These are phyloP conservation scores for Begonia masoniana DNA, from an alignment of 306 rosid species.

Conservation along the genomic window DNA sequence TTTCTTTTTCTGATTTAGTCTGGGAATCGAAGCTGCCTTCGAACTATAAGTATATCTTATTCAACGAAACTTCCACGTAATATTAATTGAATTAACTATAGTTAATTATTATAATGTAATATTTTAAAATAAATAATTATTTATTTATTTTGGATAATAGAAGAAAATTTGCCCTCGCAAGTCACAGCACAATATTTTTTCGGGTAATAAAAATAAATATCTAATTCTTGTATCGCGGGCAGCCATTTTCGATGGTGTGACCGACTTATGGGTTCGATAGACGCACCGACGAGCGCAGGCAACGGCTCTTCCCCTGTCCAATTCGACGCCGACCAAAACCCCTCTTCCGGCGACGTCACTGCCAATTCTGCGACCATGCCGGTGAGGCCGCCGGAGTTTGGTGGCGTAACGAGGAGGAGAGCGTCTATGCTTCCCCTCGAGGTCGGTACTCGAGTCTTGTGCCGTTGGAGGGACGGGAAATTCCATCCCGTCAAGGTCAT, in stretches of 20 bases:
- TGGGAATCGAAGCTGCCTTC: no score
- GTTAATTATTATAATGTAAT: no score
- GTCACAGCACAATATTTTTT: no score
- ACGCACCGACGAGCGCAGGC: conserved; percentile 32
- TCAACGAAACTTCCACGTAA: no score
- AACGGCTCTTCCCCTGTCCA: conserved; percentile 35
- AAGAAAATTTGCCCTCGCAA: no score
- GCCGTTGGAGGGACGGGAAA: conserved; percentile 95
- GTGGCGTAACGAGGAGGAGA: conserved; percentile 37
- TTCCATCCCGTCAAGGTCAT: conserved; percentile 91
- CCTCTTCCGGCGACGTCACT: conserved; percentile 3
- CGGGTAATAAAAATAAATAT: no score
- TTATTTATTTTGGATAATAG: no score
- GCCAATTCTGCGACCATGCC: conserved; percentile 4
- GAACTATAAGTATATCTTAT: no score
- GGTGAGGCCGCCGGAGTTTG: conserved; percentile 27
- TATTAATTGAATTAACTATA: no score
- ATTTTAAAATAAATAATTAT: no score
- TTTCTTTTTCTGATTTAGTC: no score
- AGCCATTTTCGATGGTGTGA: not conserved
- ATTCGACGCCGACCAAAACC: conserved; percentile 17
- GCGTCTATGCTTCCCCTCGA: conserved; percentile 61
- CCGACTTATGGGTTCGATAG: conserved; percentile 56
- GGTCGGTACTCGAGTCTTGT: conserved; percentile 91
- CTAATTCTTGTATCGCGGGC: not conserved